A percentile compares a stretch with the other conserved stretches of the same genome.
These are phyloP conservation scores for Nakazawaea peltata DNA, from an alignment of 805 yeast genomes.

Conservation along the genomic window DNA sequence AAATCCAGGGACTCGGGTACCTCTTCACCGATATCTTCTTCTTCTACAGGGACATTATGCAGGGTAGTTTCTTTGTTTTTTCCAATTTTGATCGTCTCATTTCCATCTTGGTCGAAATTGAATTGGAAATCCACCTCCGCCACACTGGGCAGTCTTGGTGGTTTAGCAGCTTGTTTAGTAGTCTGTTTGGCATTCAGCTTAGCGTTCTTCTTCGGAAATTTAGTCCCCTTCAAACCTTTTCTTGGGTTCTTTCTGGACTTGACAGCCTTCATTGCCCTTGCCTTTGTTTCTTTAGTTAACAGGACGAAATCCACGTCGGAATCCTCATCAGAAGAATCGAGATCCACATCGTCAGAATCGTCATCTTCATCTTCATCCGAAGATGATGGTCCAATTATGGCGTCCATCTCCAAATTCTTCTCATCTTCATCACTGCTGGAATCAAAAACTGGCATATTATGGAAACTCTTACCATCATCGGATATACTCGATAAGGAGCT, in stretches of 20 bases:
- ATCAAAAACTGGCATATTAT: slow-evolving; percentile 23
- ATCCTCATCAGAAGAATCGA: slow-evolving; percentile 50
- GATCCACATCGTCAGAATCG: slow-evolving; percentile 21
- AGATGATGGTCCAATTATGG: slow-evolving; percentile 15
- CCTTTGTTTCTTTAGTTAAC: slow-evolving; percentile 61
- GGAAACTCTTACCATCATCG: slow-evolving; percentile 12
- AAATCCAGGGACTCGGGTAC: slow-evolving; percentile 29
- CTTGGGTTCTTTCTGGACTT: slow-evolving; percentile 18
- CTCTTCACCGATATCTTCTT: slow-evolving; percentile 61
- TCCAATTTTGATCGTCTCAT: slow-evolving; percentile 19
- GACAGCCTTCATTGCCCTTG: slow-evolving; percentile 43
- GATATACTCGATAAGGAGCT: slow-evolving; percentile 15
- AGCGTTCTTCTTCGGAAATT: slow-evolving; percentile 7
- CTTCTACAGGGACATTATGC: slow-evolving; percentile 26
- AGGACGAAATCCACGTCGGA: slow-evolving; percentile 67
- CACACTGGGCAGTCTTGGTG: slow-evolving; percentile 15
- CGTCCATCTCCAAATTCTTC: slow-evolving; percentile 17
- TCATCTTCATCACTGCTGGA: slow-evolving; percentile 22
- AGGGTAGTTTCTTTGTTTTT: slow-evolving; percentile 1
- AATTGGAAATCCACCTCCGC: slow-evolving; percentile 34
- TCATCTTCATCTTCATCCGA: slow-evolving; percentile 29
- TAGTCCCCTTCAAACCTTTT: slow-evolving; percentile 12
- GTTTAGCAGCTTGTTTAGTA: slow-evolving; percentile 2
- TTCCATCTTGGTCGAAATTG: slow-evolving; percentile 33
- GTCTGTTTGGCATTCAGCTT: slow-evolving; percentile 2